Conservation (phyloP, 352 stramenopile species). For the Phytophthora vignae region DNA sequence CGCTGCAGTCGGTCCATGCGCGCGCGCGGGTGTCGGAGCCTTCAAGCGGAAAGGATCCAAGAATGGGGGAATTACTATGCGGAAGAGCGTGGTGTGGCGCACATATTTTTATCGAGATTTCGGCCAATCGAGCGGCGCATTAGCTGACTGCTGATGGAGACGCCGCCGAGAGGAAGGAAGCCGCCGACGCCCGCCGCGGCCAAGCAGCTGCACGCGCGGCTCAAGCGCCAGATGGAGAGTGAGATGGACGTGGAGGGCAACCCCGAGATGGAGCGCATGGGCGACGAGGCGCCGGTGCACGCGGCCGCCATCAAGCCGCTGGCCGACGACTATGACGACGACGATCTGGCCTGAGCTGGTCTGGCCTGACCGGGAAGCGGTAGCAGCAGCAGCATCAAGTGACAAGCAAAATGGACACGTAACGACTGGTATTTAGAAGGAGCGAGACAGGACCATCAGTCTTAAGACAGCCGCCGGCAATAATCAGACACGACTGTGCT, state of each 20-base stretch:
- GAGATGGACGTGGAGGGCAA: constrained; percentile 70
- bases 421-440: constrained; percentile 32
- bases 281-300: constrained; percentile 74
- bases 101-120: constrained; percentile 15
- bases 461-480: constrained; percentile 14
- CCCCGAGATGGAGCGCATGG: constrained; percentile 63
- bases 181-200: constrained; percentile 33
- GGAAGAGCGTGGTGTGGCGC: constrained; percentile 16
- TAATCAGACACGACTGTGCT: constrained; percentile 8
- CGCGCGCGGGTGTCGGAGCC: constrained; percentile 5
- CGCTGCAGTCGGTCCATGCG: constrained; percentile 90
- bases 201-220: constrained; percentile 69
- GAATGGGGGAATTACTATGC: constrained; percentile 20
- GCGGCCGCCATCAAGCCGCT: constrained; percentile 57
- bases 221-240: constrained; percentile 81
- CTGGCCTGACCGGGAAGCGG: background rate
- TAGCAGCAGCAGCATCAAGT: background rate
- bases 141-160: constrained; percentile 59
- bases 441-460: background rate
- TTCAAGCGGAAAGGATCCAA: constrained; percentile 40
- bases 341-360: constrained; percentile 52
- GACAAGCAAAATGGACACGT: constrained; percentile 6
- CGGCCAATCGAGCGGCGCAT: background rate
- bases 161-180: constrained; percentile 63
- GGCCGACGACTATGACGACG: constrained; percentile 80